Conservation (phyloP, 306 rosid genomes). For the Citrullus mucosospermus region DNA sequence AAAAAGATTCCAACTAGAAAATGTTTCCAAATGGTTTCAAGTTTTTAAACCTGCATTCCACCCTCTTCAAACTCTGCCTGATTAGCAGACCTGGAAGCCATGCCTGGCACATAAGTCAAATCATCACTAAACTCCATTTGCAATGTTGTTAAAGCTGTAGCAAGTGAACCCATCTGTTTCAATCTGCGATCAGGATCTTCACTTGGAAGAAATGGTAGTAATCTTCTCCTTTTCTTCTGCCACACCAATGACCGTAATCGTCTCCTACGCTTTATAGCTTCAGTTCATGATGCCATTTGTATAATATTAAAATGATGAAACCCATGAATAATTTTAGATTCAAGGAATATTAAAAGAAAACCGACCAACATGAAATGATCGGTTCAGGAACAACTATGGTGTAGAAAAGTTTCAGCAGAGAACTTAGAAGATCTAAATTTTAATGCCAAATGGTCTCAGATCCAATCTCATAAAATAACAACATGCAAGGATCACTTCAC, state of each 20-base stretch:
- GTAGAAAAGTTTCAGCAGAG: neutral
- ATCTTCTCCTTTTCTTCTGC: slow-evolving; percentile 61
- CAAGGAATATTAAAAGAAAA: neutral
- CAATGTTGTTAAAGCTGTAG: slow-evolving; percentile 51
- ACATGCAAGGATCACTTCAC: neutral
- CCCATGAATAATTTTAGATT: neutral
- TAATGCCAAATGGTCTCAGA: neutral
- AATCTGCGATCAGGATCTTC: slow-evolving; percentile 46
- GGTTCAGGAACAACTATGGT: neutral
- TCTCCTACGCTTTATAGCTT: slow-evolving; percentile 50
- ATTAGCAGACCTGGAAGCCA: slow-evolving; percentile 65
- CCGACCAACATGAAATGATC: neutral
- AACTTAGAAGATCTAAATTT: neutral
- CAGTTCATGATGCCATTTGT: slow-evolving; percentile 25
- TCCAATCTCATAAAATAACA: neutral
- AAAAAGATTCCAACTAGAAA: neutral
- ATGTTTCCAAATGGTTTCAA: neutral
- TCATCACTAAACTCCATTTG: slow-evolving; percentile 54
- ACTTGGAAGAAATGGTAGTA: slow-evolving; percentile 55
- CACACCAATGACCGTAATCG: slow-evolving; percentile 41
- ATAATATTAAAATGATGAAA: slow-evolving; percentile 5
- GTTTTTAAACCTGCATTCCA: slow-evolving; percentile 68
- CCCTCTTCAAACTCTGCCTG: slow-evolving; percentile 45
- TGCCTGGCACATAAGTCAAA: slow-evolving; percentile 43
- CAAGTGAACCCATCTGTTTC: slow-evolving; percentile 80